Evolutionary conservation across 106 monocot genomes (phyloP), one percentile per base, ranked within the genome.

Genomic region (Ottelia alismoides): DNA sequence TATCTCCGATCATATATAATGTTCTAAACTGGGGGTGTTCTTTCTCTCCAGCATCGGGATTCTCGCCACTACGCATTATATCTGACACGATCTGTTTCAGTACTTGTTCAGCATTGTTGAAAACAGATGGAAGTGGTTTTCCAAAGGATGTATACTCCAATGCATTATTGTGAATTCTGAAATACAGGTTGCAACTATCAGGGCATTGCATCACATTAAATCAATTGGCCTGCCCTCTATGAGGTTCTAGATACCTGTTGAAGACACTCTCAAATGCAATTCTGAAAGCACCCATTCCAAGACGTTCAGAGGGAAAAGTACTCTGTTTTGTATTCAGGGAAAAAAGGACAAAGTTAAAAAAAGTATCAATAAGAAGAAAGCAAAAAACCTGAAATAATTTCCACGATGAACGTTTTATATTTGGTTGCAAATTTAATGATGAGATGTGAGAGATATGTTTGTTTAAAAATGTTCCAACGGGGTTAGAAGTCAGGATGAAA

Each of bases 261-360:
- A 76, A 88, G 28, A 96, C 77, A 64, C 68, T 76, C 74, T 96
- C 85, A 22, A 96, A 54, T 58, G 85, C 84, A 46, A 96, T 80
- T 70, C 88, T 84, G 65, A 96, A 96, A 63, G 94, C 94, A 70
- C 94, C 94, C 94, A 96, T 88, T 60, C 94, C 94, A 66, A 96
- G 81, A 50, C 94, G 80, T 57, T 96, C 81, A 40, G 78, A 65
- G 68, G 84, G 84, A 74, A 96, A 96, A 54, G 63, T 74, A 61
- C 85, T 78, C 94, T 96, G 68, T 47, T 61, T 56, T 55, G 28
- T 18, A 73, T 19, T 45, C 3, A 43, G 19, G 18, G 28, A 22
- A 3, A 63, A 18, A 52, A 21, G 47, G 0, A 5, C 23, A 19
- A 21, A 23, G 2, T 6, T 2, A 35, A 10, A 0, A 10, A 57